Evolutionary conservation across 148 eudicot genomes (phyloP).

Genomic region (Bassia scoparia): DNA sequence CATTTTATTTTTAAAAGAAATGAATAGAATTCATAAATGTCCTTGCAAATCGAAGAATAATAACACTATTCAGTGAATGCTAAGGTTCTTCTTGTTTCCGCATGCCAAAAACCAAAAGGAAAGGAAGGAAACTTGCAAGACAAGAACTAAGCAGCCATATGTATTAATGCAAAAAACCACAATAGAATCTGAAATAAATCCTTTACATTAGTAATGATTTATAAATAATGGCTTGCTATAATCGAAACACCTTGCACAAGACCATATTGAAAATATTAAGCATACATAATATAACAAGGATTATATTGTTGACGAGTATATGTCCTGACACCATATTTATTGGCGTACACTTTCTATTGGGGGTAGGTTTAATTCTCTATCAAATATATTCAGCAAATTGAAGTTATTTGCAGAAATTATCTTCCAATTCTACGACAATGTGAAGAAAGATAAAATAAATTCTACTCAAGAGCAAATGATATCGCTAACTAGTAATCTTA

Average conservation of each 20-base stretch:
- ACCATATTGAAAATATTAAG: conserved; percentile 14
- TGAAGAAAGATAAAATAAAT: too few relatives aligned
- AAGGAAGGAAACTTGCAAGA: neutral
- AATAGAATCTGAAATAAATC: neutral
- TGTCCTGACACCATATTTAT: neutral
- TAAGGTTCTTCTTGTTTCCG: neutral
- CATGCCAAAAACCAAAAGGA: neutral
- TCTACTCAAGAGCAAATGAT: too few relatives aligned
- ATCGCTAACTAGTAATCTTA: too few relatives aligned
- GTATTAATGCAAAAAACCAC: neutral
- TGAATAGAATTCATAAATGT: too few relatives aligned
- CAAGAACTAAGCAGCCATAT: neutral
- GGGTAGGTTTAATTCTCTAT: too few relatives aligned
- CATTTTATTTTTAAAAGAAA: too few relatives aligned
- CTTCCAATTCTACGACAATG: too few relatives aligned
- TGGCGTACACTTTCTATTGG: too few relatives aligned
- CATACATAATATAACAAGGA: neutral
- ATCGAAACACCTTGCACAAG: conserved; percentile 76
- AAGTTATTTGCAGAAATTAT: too few relatives aligned
- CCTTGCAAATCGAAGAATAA: too few relatives aligned
- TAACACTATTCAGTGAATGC: neutral
- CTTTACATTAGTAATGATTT: conserved; percentile 91
- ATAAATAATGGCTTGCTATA: conserved; percentile 76
- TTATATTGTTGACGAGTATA: too few relatives aligned
- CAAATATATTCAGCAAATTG: too few relatives aligned